Conservation (phyloP, 1,284 basidiomycete genomes). For the Cystobasidiaceae sp. region DNA sequence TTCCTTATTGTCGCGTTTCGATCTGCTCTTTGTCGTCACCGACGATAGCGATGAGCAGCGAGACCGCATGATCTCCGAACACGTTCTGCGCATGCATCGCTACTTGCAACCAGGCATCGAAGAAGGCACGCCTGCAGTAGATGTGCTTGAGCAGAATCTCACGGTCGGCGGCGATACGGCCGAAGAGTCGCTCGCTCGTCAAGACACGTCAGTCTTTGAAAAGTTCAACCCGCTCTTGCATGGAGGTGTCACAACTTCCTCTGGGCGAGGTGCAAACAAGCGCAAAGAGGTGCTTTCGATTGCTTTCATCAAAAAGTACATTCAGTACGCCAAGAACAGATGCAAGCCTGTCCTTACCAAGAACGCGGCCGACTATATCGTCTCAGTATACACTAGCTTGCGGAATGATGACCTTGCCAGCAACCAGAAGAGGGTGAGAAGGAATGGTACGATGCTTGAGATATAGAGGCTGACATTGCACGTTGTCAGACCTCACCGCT, state of each 20-base stretch:
- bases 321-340: slow-evolving; percentile 92
- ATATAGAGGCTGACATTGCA: neutral
- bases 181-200: slow-evolving; percentile 52
- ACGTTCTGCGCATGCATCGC: slow-evolving; percentile 94
- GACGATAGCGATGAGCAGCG: slow-evolving; percentile 95
- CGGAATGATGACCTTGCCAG: slow-evolving; percentile 88
- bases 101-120: slow-evolving; percentile 94
- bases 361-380: slow-evolving; percentile 90
- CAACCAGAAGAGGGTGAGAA: slow-evolving; percentile 76
- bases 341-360: slow-evolving; percentile 79
- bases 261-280: slow-evolving; percentile 43
- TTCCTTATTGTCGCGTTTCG: slow-evolving; percentile 97
- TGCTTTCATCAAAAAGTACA: slow-evolving; percentile 95
- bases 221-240: slow-evolving; percentile 96
- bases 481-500: slow-evolving; percentile 79
- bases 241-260: slow-evolving; percentile 63
- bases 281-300: slow-evolving; percentile 85
- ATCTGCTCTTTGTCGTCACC: slow-evolving; percentile 94
- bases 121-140: slow-evolving; percentile 80
- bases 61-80: slow-evolving; percentile 92
- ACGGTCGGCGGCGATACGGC: slow-evolving; percentile 65
- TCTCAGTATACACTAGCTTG: slow-evolving; percentile 83
- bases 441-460: neutral
- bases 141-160: slow-evolving; percentile 81
- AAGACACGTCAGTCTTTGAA: slow-evolving; percentile 78